These are phyloP conservation scores for Arabidopsis suecica DNA, from an alignment of 345 rosid species.

Conservation along the genomic window DNA sequence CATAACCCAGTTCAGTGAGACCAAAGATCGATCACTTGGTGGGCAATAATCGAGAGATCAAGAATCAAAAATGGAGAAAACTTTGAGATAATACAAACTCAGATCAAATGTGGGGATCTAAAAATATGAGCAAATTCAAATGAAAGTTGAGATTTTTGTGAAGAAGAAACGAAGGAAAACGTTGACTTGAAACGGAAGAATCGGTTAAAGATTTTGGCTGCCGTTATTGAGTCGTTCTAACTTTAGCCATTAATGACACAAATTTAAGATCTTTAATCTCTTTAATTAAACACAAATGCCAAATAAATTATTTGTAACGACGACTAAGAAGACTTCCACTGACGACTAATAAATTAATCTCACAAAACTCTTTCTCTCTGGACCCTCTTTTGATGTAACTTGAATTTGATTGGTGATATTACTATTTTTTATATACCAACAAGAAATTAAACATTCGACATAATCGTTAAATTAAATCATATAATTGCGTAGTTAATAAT, in stretches of 20 bases:
- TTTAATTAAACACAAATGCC: background rate
- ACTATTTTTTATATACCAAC: background rate
- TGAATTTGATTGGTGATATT: background rate
- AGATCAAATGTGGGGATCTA: slow-evolving; percentile 24
- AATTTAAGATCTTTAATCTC: background rate
- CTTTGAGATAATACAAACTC: background rate
- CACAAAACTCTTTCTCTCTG: background rate
- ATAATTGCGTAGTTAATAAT: too few species aligned
- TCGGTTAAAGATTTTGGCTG: slow-evolving; percentile 30
- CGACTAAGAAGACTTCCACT: background rate
- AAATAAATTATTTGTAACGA: background rate
- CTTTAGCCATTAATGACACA: slow-evolving; percentile 16
- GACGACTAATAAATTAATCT: background rate
- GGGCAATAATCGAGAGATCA: slow-evolving; percentile 14
- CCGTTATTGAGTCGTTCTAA: slow-evolving; percentile 38
- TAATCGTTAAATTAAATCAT: background rate
- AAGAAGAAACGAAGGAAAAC: slow-evolving; percentile 10
- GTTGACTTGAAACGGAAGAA: slow-evolving; percentile 41
- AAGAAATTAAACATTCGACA: background rate
- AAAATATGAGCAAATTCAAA: background rate
- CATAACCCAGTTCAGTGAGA: slow-evolving; percentile 25
- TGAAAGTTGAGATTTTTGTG: background rate
- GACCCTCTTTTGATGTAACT: background rate
- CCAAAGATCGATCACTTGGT: slow-evolving; percentile 28
- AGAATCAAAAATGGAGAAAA: background rate